A percentile compares a stretch with the other conserved stretches of the same genome.
These are phyloP conservation scores for Russula foetens DNA, from an alignment of 768 basidiomycete species.

Conservation along the genomic window DNA sequence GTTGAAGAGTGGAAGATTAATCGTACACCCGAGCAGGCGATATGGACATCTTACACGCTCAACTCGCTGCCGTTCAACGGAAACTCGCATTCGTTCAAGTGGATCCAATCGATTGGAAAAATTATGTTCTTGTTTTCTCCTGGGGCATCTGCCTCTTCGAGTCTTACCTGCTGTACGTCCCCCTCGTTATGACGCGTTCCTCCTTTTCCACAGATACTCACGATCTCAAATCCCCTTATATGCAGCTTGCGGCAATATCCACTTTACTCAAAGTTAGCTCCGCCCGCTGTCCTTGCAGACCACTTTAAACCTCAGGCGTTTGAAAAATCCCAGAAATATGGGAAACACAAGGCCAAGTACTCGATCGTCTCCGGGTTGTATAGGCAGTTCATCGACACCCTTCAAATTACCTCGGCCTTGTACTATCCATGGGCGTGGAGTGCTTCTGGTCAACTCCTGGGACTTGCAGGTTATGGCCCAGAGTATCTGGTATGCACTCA, in stretches of 20 bases:
- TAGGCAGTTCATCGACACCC: constrained; percentile 63
- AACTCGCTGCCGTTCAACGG: constrained; percentile 37
- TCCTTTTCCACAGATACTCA: not conserved
- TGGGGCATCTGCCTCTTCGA: constrained; percentile 81
- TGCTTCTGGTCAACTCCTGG: constrained; percentile 45
- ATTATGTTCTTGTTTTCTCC: constrained; percentile 69
- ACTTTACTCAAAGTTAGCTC: constrained; percentile 66
- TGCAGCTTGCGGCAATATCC: constrained; percentile 72
- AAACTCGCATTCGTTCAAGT: constrained; percentile 64
- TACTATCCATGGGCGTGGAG: constrained; percentile 80
- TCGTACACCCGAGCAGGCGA: not conserved
- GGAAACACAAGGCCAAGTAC: constrained; percentile 83
- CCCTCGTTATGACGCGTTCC: not conserved
- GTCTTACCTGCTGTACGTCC: constrained; percentile 72
- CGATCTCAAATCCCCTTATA: no score
- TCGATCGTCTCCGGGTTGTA: constrained; percentile 65
- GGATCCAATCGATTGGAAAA: constrained; percentile 73
- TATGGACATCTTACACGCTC: constrained; percentile 18
- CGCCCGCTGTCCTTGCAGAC: constrained; percentile 57
- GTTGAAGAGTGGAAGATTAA: no score
- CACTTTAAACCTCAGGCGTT: constrained; percentile 69
- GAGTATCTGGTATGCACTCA: constrained; percentile 58
- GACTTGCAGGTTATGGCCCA: constrained; percentile 49
- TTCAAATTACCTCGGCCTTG: constrained; percentile 59
- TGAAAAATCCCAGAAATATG: constrained; percentile 86